phyloP scores from a whole-genome alignment of 1,139 yeast species.

The Pneumocystis wakefieldiae region DNA sequence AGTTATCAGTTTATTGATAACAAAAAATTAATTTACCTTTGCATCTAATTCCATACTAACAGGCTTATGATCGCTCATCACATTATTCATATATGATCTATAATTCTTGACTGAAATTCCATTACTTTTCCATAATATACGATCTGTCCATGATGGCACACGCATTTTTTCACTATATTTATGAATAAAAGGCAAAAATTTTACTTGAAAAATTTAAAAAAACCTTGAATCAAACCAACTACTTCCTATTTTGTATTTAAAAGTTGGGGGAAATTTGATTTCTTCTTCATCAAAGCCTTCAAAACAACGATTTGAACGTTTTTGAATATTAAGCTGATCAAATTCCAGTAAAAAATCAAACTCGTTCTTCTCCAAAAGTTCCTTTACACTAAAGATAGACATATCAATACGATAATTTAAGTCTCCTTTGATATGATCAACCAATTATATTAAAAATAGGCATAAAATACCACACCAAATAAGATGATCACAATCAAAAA shows the following conservation, averaged over 20 bases:
- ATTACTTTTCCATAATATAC: conserved; percentile 26
- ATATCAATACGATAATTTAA: conserved; percentile 51
- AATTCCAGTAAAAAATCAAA: conserved; percentile 35
- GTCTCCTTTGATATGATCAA: conserved; percentile 35
- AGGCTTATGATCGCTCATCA: conserved; percentile 64
- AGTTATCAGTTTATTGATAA: neutral
- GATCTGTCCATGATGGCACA: conserved; percentile 69
- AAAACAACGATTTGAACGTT: conserved; percentile 39
- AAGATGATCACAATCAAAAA: conserved; percentile 7
- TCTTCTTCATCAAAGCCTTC: conserved; percentile 49
- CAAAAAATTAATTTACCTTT: neutral
- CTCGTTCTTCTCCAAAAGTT: conserved; percentile 31
- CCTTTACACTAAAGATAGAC: conserved; percentile 30
- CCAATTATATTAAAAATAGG: neutral
- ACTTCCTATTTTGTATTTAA: conserved; percentile 34
- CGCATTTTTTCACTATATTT: conserved; percentile 38
- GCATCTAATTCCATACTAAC: conserved; percentile 38
- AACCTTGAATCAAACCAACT: conserved; percentile 15
- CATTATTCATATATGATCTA: conserved; percentile 23
- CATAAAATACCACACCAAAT: conserved; percentile 4
- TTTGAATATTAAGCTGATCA: conserved; percentile 47
- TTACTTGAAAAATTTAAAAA: neutral
- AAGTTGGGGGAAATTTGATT: conserved; percentile 60
- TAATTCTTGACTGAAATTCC: conserved; percentile 2
- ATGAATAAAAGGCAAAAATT: conserved; percentile 15